phyloP scores from a whole-genome alignment of 305 asterid species.

The Solanum hybrid region DNA sequence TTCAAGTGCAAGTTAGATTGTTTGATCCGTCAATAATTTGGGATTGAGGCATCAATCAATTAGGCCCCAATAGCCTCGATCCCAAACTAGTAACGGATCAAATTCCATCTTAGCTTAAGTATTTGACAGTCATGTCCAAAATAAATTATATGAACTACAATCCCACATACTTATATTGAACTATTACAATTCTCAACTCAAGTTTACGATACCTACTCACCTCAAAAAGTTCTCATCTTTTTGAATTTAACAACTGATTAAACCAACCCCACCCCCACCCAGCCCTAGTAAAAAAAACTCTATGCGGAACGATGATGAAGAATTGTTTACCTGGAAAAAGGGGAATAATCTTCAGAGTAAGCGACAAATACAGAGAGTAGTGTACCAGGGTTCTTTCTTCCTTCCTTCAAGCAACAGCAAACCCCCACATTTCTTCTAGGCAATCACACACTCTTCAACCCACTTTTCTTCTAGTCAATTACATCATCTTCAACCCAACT shows the following conservation, averaged over 20 bases:
- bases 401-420: neutral
- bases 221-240: neutral
- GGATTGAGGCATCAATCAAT: too few relatives aligned
- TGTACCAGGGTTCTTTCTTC: neutral
- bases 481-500: conserved; percentile 55
- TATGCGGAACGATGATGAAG: neutral
- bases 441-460: neutral
- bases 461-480: neutral
- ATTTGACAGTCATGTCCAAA: neutral
- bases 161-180: neutral
- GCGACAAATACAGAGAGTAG: neutral
- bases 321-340: neutral
- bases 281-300: neutral
- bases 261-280: neutral
- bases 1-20: too few relatives aligned
- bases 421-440: neutral
- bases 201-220: neutral
- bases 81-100: neutral
- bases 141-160: neutral
- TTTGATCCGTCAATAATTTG: too few relatives aligned
- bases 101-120: neutral
- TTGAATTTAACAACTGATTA: neutral
- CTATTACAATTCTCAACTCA: neutral
- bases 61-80: neutral
- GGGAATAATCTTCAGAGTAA: neutral